Percentiles rank a stretch among this genome's conserved stretches.
These are phyloP conservation scores for Auriscalpium microsporum DNA, from an alignment of 768 basidiomycete genomes.

Conservation along the genomic window DNA sequence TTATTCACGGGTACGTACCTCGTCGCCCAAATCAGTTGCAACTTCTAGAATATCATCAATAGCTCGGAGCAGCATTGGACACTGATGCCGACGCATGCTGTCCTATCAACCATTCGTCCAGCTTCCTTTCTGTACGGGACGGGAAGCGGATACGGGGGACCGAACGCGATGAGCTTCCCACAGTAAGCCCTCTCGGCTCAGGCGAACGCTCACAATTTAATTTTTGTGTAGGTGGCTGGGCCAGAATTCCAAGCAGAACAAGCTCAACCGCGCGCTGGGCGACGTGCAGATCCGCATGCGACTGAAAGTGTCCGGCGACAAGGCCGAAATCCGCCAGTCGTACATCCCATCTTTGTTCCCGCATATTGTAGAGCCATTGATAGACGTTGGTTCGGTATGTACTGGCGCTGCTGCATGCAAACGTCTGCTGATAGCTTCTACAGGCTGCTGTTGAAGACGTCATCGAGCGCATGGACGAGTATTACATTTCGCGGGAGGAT, in stretches of 20 bases:
- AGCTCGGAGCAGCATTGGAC: slow-evolving; percentile 95
- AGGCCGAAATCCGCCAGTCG: slow-evolving; percentile 80
- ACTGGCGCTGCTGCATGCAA: not conserved
- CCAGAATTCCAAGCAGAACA: slow-evolving; percentile 90
- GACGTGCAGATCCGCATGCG: slow-evolving; percentile 97
- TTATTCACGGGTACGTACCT: slow-evolving; percentile 77
- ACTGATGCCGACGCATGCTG: slow-evolving; percentile 88
- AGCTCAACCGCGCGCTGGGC: slow-evolving; percentile 68
- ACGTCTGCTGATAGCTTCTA: too few species aligned
- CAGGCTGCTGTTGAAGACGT: slow-evolving; percentile 76
- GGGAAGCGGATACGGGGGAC: slow-evolving; percentile 57
- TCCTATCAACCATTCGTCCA: slow-evolving; percentile 84
- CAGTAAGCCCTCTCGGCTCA: slow-evolving; percentile 44
- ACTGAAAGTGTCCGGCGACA: slow-evolving; percentile 85
- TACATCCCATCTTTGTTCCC: slow-evolving; percentile 88
- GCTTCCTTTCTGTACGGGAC: slow-evolving; percentile 76
- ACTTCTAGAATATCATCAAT: not conserved
- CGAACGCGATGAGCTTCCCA: slow-evolving; percentile 70
- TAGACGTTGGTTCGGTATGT: slow-evolving; percentile 57
- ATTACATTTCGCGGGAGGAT: slow-evolving; percentile 88
- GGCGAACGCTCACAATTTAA: not conserved
- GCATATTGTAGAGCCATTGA: slow-evolving; percentile 70
- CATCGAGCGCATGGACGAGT: slow-evolving; percentile 87
- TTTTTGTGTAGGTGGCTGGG: slow-evolving; percentile 74
- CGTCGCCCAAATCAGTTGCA: not conserved